Percentiles rank a stretch among this genome's conserved stretches.
Conservation (phyloP, 768 basidiomycete genomes). For the Suillus spraguei region DNA sequence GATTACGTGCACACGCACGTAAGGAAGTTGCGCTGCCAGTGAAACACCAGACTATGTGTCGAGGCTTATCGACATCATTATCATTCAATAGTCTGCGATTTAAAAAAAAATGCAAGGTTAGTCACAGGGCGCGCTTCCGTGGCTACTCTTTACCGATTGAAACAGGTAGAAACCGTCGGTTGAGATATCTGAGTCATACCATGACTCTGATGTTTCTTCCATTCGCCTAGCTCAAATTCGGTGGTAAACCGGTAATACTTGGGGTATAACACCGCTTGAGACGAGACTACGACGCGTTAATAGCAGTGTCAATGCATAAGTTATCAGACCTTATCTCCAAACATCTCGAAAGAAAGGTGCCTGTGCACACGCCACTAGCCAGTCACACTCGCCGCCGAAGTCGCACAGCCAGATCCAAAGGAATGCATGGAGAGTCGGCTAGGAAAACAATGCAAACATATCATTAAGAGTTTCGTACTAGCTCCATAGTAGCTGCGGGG, state of each 20-base stretch:
- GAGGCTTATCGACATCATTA: no score
- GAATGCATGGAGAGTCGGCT: background rate
- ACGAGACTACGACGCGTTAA: background rate
- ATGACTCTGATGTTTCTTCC: background rate
- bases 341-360: background rate
- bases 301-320: background rate
- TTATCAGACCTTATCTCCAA: background rate
- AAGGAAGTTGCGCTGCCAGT: no score
- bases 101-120: no score
- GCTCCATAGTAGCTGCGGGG: background rate
- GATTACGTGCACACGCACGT: no score
- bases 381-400: background rate
- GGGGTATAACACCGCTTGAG: background rate
- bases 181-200: background rate
- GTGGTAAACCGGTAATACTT: background rate
- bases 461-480: background rate
- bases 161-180: background rate
- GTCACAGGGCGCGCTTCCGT: background rate
- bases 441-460: background rate
- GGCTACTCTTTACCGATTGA: background rate
- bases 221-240: background rate
- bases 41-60: no score
- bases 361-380: background rate
- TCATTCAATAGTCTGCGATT: no score
- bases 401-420: background rate